Conservation (phyloP, 106 monocot genomes). For the Acorus gramineus region DNA sequence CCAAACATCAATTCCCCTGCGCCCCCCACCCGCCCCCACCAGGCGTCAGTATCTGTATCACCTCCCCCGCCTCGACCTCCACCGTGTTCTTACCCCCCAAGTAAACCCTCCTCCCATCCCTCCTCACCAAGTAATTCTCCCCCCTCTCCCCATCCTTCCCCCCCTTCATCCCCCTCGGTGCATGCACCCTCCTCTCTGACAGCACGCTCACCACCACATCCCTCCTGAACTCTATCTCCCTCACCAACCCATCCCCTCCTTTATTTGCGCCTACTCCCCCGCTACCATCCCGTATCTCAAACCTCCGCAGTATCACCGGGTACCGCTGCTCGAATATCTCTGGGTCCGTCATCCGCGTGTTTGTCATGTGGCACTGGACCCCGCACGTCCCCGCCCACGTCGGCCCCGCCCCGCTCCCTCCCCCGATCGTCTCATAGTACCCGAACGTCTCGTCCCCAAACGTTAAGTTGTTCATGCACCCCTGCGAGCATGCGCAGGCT, state of each 20-base stretch:
- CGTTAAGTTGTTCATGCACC: slow-evolving; percentile 96
- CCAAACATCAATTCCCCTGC: too few relatives aligned
- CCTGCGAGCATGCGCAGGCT: slow-evolving; percentile 91
- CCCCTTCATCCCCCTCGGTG: slow-evolving; percentile 72
- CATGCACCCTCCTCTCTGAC: slow-evolving; percentile 70
- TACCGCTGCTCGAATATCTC: slow-evolving; percentile 95
- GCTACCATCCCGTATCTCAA: slow-evolving; percentile 64
- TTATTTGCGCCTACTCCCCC: slow-evolving; percentile 63
- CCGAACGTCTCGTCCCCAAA: slow-evolving; percentile 87
- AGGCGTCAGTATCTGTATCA: slow-evolving; percentile 78
- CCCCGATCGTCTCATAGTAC: slow-evolving; percentile 94
- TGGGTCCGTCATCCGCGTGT: slow-evolving; percentile 93
- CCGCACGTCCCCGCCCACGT: slow-evolving; percentile 86
- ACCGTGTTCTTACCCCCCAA: slow-evolving; percentile 92
- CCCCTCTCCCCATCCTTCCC: slow-evolving; percentile 65
- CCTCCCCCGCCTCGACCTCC: slow-evolving; percentile 54
- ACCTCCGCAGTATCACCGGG: slow-evolving; percentile 66
- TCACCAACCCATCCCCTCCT: slow-evolving; percentile 85
- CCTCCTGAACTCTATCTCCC: slow-evolving; percentile 76
- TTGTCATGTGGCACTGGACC: slow-evolving; percentile 98
- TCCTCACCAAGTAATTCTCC: slow-evolving; percentile 57
- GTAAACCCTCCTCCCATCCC: slow-evolving; percentile 54
- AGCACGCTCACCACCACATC: slow-evolving; percentile 80
- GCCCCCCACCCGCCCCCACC: slow-evolving; percentile 88
- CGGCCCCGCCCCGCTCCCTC: slow-evolving; percentile 85